phyloP scores from a whole-genome alignment of 257 asterid species.

The Pogostemon cablin region DNA sequence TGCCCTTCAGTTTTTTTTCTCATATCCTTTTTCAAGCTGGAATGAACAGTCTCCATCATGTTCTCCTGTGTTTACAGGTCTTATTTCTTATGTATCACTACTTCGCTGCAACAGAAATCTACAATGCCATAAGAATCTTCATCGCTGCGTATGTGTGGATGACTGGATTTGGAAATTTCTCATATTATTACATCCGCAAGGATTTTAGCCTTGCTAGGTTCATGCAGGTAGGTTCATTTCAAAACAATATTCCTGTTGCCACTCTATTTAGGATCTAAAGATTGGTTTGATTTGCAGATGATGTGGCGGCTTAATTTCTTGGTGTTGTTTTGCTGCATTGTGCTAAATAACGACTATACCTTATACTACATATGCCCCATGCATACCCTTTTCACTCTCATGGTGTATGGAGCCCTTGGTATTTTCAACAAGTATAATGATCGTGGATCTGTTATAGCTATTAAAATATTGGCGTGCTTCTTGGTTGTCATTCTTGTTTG shows the following conservation, averaged over 20 bases:
- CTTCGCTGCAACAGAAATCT: conserved; percentile 81
- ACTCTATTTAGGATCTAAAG: conserved; percentile 35
- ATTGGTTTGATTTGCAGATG: conserved; percentile 56
- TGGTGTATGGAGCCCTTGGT: conserved; percentile 92
- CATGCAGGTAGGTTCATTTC: conserved; percentile 53
- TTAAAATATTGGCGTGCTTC: conserved; percentile 69
- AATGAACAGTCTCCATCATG: conserved; percentile 32
- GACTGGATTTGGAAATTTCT: conserved; percentile 96
- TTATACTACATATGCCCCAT: conserved; percentile 89
- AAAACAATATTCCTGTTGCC: conserved; percentile 13
- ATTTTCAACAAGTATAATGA: conserved; percentile 78
- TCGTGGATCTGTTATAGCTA: conserved; percentile 68
- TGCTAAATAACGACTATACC: conserved; percentile 69
- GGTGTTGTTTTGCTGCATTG: conserved; percentile 80
- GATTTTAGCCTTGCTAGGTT: conserved; percentile 87
- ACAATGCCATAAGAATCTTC: conserved; percentile 79
- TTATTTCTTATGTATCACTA: conserved; percentile 90
- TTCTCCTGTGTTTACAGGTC: conserved; percentile 54
- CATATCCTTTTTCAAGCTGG: conserved; percentile 4
- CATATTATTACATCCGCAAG: conserved; percentile 82
- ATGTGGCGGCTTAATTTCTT: conserved; percentile 95
- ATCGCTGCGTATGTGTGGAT: conserved; percentile 94
- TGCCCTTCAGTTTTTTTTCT: background rate
- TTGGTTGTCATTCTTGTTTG: conserved; percentile 78
- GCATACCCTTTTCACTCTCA: conserved; percentile 91